Evolutionary conservation across 2,329 filamentous ascomycete genomes (phyloP).

Genomic region (Pseudogymnoascus sp.): DNA sequence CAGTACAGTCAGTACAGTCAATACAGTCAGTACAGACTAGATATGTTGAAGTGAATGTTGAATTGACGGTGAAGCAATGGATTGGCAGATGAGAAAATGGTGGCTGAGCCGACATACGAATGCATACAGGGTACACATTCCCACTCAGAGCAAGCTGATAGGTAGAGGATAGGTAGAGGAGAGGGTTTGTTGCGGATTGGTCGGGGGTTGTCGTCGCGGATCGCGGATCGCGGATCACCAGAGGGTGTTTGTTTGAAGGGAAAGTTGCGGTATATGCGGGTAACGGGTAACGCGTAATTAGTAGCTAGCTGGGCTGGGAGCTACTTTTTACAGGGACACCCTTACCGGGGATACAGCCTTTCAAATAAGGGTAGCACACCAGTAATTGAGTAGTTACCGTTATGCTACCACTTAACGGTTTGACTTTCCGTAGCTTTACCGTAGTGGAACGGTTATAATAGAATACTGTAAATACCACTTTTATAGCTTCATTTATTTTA

Average conservation of each 20-base stretch:
- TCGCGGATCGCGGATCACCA: neutral
- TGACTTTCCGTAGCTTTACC: too few relatives aligned
- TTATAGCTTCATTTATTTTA: too few relatives aligned
- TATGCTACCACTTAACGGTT: too few relatives aligned
- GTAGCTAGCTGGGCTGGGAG: too few relatives aligned
- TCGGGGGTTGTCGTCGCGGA: neutral
- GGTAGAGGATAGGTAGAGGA: neutral
- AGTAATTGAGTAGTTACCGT: too few relatives aligned
- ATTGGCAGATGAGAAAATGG: neutral
- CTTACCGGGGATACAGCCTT: too few relatives aligned
- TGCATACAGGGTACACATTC: slow-evolving; percentile 5
- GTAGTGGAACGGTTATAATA: too few relatives aligned
- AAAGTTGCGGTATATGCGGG: too few relatives aligned
- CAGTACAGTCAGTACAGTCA: neutral
- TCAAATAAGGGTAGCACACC: too few relatives aligned
- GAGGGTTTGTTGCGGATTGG: neutral
- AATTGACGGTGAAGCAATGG: neutral
- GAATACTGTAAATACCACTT: too few relatives aligned
- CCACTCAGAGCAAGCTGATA: neutral
- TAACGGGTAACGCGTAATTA: neutral
- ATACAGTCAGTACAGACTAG: neutral
- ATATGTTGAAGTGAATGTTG: neutral
- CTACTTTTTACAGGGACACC: neutral
- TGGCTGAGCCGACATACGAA: slow-evolving; percentile 1
- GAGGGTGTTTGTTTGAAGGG: neutral